Base-by-base conservation (phyloP, 345 rosid species). In the Salix brachista region DNA sequence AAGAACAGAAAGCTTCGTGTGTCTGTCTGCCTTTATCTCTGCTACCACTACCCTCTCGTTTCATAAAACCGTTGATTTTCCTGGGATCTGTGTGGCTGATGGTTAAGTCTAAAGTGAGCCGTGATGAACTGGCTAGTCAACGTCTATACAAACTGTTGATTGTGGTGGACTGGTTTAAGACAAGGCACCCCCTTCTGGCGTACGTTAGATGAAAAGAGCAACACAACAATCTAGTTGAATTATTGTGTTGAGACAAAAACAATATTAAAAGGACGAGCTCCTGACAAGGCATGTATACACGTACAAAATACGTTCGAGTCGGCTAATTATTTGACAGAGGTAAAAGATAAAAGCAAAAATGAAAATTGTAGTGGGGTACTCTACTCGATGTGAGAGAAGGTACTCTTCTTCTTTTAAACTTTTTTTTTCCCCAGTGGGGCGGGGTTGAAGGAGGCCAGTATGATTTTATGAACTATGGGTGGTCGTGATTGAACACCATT, bases 51-150 rank as follows among this genome's bases (percentile, higher is more conserved):
- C 76, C 8, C 32, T 23, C 13, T 23, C 3, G 42, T 8, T 30
- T 78, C 77, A 58, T 72, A 78, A 72, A 19, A 66, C 73, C 44
- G 77, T 78, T 72, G 68, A 54, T 77, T 56, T 37, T 67, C 17
- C 46, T 67, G 73, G 73, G 77, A 78, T 72, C 73, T 66, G 77
- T 58, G 69, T 42, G 11, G 56, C 3, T n/a, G 8, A 30, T 23
- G 32, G n/a, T 30, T 8, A 19, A 23, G 80, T 50, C 23, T 78
- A 70, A 11, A 52, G 10, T 66, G 56, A 78, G 65, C 80, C 65
- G 41, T 1, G 21, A 44, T 64, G 11, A 4, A 52, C 66, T 11
- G 8, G 70, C 16, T 16, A 14, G 81, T 78, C 72, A 78, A 71
- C 60, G 12, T 65, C 12, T 16, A 6, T 6, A 3, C 42, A 21